phyloP scores from a whole-genome alignment of 2,329 filamentous ascomycete genomes.

The Huntiella decipiens region DNA sequence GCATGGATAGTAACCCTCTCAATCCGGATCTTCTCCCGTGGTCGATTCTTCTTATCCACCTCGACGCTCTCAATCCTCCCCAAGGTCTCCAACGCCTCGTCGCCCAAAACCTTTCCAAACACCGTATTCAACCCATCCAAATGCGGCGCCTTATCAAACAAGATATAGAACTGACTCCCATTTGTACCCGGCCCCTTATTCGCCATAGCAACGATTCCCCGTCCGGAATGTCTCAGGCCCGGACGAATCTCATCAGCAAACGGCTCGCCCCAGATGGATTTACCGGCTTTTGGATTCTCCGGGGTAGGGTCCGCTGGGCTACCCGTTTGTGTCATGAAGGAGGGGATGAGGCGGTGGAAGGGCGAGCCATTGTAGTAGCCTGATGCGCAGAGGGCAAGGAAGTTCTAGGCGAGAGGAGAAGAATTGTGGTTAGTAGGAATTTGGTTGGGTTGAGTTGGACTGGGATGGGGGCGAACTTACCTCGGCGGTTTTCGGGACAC shows the following conservation, averaged over 20 bases:
- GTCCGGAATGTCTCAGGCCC: constrained; percentile 44
- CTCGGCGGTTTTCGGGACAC: constrained; percentile 81
- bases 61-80: constrained; percentile 51
- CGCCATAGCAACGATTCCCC: constrained; percentile 59
- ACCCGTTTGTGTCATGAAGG: constrained; percentile 67
- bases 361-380: constrained; percentile 56
- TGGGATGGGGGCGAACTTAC: constrained; percentile 22
- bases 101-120: constrained; percentile 55
- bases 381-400: constrained; percentile 69
- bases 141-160: constrained; percentile 59
- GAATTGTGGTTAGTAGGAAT: background rate
- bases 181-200: constrained; percentile 60
- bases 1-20: constrained; percentile 57
- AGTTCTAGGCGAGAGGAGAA: constrained; percentile 38
- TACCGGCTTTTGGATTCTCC: constrained; percentile 46
- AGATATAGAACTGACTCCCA: constrained; percentile 66
- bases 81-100: constrained; percentile 44
- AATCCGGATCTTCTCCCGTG: constrained; percentile 46
- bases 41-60: constrained; percentile 62
- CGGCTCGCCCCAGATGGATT: constrained; percentile 51
- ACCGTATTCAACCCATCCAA: constrained; percentile 72
- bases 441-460: background rate
- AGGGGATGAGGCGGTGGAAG: constrained; percentile 63
- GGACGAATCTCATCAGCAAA: constrained; percentile 72
- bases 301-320: constrained; percentile 35